Conservation (phyloP, 805 yeast genomes). For the Suhomyces faveliae region DNA sequence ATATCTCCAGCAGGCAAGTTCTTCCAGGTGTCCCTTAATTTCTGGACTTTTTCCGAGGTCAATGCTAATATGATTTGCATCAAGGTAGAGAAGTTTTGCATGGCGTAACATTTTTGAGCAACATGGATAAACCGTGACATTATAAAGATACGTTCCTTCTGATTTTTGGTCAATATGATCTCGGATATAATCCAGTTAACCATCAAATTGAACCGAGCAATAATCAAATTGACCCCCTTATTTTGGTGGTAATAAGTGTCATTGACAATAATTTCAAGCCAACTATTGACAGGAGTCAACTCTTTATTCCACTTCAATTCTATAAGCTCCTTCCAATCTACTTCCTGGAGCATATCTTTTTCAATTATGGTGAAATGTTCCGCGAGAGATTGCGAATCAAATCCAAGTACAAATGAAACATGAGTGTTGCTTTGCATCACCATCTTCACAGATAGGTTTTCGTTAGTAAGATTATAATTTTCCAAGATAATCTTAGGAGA, state of each 20-base stretch:
- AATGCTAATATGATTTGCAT: constrained; percentile 86
- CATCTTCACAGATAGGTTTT: constrained; percentile 37
- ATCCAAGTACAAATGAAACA: constrained; percentile 77
- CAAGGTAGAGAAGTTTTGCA: constrained; percentile 83
- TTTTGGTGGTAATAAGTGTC: constrained; percentile 44
- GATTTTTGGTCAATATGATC: constrained; percentile 64
- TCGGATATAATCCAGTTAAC: constrained; percentile 93
- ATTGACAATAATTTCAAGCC: constrained; percentile 74
- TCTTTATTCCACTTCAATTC: constrained; percentile 72
- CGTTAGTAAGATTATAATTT: constrained; percentile 29
- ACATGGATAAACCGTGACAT: constrained; percentile 86
- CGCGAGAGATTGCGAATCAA: constrained; percentile 64
- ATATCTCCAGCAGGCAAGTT: constrained; percentile 70
- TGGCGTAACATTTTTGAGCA: constrained; percentile 66
- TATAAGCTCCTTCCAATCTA: constrained; percentile 89
- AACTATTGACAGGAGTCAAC: constrained; percentile 68
- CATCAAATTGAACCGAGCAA: constrained; percentile 82
- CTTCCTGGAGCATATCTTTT: constrained; percentile 73
- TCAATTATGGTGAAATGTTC: constrained; percentile 86
- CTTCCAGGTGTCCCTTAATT: constrained; percentile 71
- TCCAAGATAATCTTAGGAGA: constrained; percentile 37
- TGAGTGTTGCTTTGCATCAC: constrained; percentile 54
- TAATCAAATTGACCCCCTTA: constrained; percentile 79
- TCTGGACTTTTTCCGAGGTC: constrained; percentile 60
- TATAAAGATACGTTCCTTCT: constrained; percentile 60